phyloP scores from a whole-genome alignment of 805 yeast genomes.

The Candida nitratophila region DNA sequence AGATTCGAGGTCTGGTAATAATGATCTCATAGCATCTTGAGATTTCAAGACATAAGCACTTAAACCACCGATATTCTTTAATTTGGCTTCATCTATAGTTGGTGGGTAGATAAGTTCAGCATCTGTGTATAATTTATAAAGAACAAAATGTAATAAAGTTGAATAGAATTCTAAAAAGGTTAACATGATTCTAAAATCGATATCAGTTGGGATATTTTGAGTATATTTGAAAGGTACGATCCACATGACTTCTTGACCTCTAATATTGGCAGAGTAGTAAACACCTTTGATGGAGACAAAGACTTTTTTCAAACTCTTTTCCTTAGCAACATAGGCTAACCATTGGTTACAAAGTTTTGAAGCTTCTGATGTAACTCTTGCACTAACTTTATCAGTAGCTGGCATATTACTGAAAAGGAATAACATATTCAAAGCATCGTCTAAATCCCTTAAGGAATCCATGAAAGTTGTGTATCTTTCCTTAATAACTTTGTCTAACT shows the following conservation, averaged over 20 bases:
- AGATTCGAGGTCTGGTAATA: slow-evolving; percentile 28
- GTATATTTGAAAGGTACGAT: slow-evolving; percentile 96
- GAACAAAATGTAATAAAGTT: slow-evolving; percentile 80
- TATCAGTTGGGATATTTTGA: slow-evolving; percentile 86
- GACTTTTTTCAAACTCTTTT: slow-evolving; percentile 74
- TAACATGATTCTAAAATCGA: slow-evolving; percentile 94
- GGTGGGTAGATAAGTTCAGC: slow-evolving; percentile 89
- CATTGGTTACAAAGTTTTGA: slow-evolving; percentile 85
- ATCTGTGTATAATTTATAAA: slow-evolving; percentile 81
- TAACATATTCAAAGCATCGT: slow-evolving; percentile 92
- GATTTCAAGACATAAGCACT: slow-evolving; percentile 72
- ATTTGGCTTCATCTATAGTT: slow-evolving; percentile 59
- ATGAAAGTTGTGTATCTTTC: slow-evolving; percentile 93
- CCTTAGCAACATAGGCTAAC: slow-evolving; percentile 88
- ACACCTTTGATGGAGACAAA: slow-evolving; percentile 97
- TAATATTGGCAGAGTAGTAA: slow-evolving; percentile 82
- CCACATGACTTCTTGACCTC: slow-evolving; percentile 94
- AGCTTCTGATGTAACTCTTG: slow-evolving; percentile 83
- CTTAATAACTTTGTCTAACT: slow-evolving; percentile 82
- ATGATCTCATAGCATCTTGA: slow-evolving; percentile 27
- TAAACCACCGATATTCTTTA: slow-evolving; percentile 86
- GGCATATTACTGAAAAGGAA: slow-evolving; percentile 93
- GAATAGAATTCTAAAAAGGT: slow-evolving; percentile 95
- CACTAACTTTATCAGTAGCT: slow-evolving; percentile 75
- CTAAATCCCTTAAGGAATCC: slow-evolving; percentile 89